These are phyloP conservation scores for Aspergillus latus DNA, from an alignment of 2,329 filamentous ascomycete genomes.

Conservation along the genomic window DNA sequence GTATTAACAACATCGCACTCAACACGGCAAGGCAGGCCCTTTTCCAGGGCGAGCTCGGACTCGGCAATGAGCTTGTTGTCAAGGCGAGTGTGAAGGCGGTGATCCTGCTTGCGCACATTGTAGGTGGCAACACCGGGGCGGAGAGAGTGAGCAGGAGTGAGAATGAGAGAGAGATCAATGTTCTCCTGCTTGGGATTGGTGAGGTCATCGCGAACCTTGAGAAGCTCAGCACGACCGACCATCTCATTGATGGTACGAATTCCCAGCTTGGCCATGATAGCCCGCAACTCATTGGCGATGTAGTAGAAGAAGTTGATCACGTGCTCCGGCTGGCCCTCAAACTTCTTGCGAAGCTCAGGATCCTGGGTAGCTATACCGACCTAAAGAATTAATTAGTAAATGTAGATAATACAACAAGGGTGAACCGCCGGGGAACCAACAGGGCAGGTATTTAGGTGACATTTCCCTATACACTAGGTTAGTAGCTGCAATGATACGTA, in stretches of 20 bases:
- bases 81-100: slow-evolving; percentile 85
- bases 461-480: slow-evolving; percentile 17
- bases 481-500: too few species aligned
- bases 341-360: slow-evolving; percentile 90
- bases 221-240: slow-evolving; percentile 86
- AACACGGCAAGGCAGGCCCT: slow-evolving; percentile 86
- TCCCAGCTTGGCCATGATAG: slow-evolving; percentile 94
- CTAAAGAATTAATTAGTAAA: not conserved
- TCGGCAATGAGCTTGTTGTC: slow-evolving; percentile 98
- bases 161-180: slow-evolving; percentile 86
- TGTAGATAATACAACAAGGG: not conserved
- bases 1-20: slow-evolving; percentile 97
- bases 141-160: slow-evolving; percentile 94
- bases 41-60: slow-evolving; percentile 90
- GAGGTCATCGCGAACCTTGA: slow-evolving; percentile 85
- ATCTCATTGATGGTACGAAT: slow-evolving; percentile 97
- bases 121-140: slow-evolving; percentile 93
- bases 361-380: slow-evolving; percentile 96
- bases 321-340: slow-evolving; percentile 87
- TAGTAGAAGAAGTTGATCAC: slow-evolving; percentile 99
- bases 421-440: not conserved
- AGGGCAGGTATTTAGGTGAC: slow-evolving; percentile 70
- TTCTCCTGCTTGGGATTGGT: slow-evolving; percentile 86
- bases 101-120: slow-evolving; percentile 97
- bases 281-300: slow-evolving; percentile 89